Evolutionary conservation across 441 rosid species (phyloP).

Genomic region (Metrosideros polymorpha): DNA sequence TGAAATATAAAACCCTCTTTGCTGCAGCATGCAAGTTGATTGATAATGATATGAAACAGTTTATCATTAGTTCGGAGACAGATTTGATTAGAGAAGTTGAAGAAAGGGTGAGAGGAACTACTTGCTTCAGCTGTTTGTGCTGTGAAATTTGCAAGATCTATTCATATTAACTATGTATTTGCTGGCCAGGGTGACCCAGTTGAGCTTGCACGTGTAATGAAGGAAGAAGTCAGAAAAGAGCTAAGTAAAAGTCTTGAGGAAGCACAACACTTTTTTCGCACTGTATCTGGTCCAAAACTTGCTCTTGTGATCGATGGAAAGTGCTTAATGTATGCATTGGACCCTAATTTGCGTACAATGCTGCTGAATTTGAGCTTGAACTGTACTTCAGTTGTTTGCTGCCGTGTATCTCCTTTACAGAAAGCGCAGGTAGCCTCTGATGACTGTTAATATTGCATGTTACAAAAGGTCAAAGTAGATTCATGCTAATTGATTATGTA

Average conservation of each 20-base stretch:
- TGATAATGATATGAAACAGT: conserved; percentile 82
- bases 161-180: not conserved
- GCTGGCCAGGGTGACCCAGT: conserved; percentile 52
- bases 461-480: not conserved
- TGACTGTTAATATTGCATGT: not conserved
- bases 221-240: conserved; percentile 75
- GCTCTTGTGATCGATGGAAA: conserved; percentile 95
- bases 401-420: conserved; percentile 98
- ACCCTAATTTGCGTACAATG: conserved; percentile 76
- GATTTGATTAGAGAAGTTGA: conserved; percentile 89
- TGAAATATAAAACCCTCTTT: not conserved
- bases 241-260: conserved; percentile 79
- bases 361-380: conserved; percentile 94
- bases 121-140: not conserved
- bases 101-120: conserved; percentile 56
- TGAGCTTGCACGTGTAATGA: conserved; percentile 82
- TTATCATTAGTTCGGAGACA: conserved; percentile 73
- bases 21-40: conserved; percentile 69
- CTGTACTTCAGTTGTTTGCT: conserved; percentile 95
- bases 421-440: conserved; percentile 81
- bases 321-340: conserved; percentile 96
- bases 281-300: conserved; percentile 67
- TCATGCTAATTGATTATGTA: not conserved
- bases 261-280: conserved; percentile 52
- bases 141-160: not conserved